phyloP scores from a whole-genome alignment of 2,329 filamentous ascomycete species.

The Xylaria hypoxylon region DNA sequence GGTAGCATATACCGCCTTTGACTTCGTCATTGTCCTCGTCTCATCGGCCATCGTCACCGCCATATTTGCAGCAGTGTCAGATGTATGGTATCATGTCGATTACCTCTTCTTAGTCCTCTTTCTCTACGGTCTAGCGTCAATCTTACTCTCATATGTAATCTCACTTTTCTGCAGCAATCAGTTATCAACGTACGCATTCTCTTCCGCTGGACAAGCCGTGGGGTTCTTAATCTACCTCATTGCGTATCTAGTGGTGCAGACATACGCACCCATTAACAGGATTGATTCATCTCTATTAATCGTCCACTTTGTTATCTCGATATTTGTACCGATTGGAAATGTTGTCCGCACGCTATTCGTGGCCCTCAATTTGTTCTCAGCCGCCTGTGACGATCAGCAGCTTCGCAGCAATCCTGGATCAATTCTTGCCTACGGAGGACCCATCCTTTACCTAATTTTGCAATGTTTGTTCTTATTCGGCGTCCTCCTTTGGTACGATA shows the following conservation, averaged over 20 bases:
- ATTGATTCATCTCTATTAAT: conserved; percentile 76
- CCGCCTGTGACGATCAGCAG: conserved; percentile 75
- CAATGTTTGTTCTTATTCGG: conserved; percentile 79
- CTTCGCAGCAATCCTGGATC: conserved; percentile 76
- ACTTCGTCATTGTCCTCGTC: conserved; percentile 78
- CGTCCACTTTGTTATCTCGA: conserved; percentile 79
- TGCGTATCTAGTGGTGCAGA: conserved; percentile 77
- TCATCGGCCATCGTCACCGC: conserved; percentile 74
- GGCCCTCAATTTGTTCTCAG: conserved; percentile 84
- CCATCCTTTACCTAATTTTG: conserved; percentile 83
- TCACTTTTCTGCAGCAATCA: conserved; percentile 84
- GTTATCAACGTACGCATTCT: conserved; percentile 85
- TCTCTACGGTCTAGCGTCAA: conserved; percentile 83
- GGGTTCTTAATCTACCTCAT: conserved; percentile 79
- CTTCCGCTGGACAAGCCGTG: conserved; percentile 79
- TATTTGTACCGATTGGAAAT: conserved; percentile 81
- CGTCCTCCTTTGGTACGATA: conserved; percentile 83
- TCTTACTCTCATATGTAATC: conserved; percentile 80
- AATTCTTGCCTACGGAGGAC: conserved; percentile 81
- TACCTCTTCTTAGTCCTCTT: conserved; percentile 86
- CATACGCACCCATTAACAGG: conserved; percentile 76
- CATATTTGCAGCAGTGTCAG: conserved; percentile 74
- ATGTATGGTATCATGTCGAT: conserved; percentile 80
- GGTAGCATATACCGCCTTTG: conserved; percentile 84
- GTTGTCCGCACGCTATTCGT: conserved; percentile 80